Evolutionary conservation across 805 yeast genomes (phyloP).

Genomic region (Lipomyces yamanashiensis): DNA sequence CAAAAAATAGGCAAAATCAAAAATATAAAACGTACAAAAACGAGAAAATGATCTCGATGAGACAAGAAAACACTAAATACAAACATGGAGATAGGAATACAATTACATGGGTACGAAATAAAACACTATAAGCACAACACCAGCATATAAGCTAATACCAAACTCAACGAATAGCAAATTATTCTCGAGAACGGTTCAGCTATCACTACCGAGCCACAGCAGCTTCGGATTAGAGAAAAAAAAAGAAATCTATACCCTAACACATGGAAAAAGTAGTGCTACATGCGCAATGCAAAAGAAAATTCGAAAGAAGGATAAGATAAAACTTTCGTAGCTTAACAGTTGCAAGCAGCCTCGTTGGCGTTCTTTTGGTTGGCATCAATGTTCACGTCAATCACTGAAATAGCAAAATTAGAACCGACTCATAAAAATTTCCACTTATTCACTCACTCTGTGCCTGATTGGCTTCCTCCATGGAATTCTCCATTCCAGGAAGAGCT

Average conservation of each 20-base stretch:
- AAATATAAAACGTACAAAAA: background rate
- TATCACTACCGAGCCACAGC: too few species aligned
- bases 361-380: slow-evolving; percentile 30
- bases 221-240: too few species aligned
- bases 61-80: background rate
- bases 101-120: background rate
- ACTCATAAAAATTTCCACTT: background rate
- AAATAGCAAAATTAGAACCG: background rate
- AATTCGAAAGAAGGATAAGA: background rate
- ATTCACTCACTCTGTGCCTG: slow-evolving; percentile 30
- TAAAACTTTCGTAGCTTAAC: slow-evolving; percentile 9
- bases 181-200: too few species aligned
- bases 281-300: background rate
- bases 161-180: too few species aligned
- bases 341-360: slow-evolving; percentile 26
- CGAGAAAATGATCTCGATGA: background rate
- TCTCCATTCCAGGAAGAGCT: slow-evolving; percentile 80
- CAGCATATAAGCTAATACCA: too few species aligned
- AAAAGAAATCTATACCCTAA: too few species aligned
- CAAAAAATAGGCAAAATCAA: slow-evolving; percentile 3
- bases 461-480: slow-evolving; percentile 28
- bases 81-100: background rate
- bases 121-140: background rate
- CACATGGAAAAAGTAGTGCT: too few species aligned
- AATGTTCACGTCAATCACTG: slow-evolving; percentile 37